Evolutionary conservation across 2,329 filamentous ascomycete species (phyloP).

Genomic region (Sphaerulina musiva): DNA sequence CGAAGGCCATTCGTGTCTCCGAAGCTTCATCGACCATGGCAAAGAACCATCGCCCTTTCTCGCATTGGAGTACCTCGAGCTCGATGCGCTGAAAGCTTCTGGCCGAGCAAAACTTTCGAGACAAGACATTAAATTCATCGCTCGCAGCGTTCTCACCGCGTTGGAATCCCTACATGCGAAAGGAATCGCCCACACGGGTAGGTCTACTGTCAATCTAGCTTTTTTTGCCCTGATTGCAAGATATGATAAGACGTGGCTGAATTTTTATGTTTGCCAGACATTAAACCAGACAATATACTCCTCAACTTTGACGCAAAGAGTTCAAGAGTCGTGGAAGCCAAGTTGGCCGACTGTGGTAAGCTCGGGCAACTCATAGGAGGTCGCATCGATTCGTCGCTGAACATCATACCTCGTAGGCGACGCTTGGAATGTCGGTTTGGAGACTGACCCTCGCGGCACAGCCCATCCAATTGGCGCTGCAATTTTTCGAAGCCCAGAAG

Average conservation of each 20-base stretch:
- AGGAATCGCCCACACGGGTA: constrained; percentile 27
- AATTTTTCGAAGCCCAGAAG: constrained; percentile 37
- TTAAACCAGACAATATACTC: constrained; percentile 38
- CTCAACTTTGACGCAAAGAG: constrained; percentile 30
- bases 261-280: constrained; percentile 18
- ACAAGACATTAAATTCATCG: constrained; percentile 19
- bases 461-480: constrained; percentile 33
- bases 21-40: constrained; percentile 11
- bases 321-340: constrained; percentile 30
- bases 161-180: constrained; percentile 26
- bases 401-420: constrained; percentile 8
- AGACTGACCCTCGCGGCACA: constrained; percentile 12
- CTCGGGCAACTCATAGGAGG: background rate
- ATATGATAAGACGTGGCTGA: constrained; percentile 18
- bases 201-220: background rate
- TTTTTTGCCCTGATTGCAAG: background rate
- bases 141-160: constrained; percentile 25
- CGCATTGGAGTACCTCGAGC: constrained; percentile 10
- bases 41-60: constrained; percentile 7
- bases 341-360: constrained; percentile 24
- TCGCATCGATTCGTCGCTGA: constrained; percentile 3
- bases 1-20: constrained; percentile 5
- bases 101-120: constrained; percentile 7
- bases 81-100: constrained; percentile 6
- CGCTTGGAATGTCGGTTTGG: constrained; percentile 19